Evolutionary conservation across 495 filamentous ascomycete species (phyloP).

Genomic region (Podospora pseudoanserina): DNA sequence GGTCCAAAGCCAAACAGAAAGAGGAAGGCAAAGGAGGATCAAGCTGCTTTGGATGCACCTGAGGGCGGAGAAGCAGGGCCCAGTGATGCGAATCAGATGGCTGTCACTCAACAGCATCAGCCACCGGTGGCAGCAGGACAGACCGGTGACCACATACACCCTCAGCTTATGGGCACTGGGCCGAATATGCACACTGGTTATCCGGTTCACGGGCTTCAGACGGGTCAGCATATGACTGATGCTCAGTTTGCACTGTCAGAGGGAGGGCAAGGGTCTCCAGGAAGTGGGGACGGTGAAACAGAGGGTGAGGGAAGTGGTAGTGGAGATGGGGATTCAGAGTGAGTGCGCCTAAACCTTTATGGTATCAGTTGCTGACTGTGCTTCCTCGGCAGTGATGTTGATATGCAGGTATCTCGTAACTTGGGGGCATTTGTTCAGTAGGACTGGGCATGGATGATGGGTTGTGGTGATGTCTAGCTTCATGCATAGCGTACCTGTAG

Average conservation of each 20-base stretch:
- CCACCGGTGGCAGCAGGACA: background rate
- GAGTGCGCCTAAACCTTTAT: background rate
- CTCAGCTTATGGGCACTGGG: background rate
- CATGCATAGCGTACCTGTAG: background rate
- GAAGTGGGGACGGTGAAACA: background rate
- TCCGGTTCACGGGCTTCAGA: background rate
- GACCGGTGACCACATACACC: background rate
- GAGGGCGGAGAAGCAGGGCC: background rate
- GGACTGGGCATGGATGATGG: background rate
- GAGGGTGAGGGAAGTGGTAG: background rate
- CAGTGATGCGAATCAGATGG: background rate
- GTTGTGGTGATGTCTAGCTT: background rate
- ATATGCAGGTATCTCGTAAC: background rate
- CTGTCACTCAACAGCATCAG: background rate
- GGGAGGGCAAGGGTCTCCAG: background rate
- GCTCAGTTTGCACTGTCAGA: background rate
- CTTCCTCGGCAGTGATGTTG: background rate
- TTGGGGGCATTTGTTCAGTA: background rate
- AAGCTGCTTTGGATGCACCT: background rate
- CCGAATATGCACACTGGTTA: background rate
- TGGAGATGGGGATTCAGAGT: background rate
- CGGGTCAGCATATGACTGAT: background rate
- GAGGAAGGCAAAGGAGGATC: constrained; percentile 29
- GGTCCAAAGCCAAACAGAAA: constrained; percentile 36
- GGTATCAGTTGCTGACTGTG: background rate